phyloP scores from a whole-genome alignment of 2,329 filamentous ascomycete genomes.

The Chrysoporthe puriensis region DNA sequence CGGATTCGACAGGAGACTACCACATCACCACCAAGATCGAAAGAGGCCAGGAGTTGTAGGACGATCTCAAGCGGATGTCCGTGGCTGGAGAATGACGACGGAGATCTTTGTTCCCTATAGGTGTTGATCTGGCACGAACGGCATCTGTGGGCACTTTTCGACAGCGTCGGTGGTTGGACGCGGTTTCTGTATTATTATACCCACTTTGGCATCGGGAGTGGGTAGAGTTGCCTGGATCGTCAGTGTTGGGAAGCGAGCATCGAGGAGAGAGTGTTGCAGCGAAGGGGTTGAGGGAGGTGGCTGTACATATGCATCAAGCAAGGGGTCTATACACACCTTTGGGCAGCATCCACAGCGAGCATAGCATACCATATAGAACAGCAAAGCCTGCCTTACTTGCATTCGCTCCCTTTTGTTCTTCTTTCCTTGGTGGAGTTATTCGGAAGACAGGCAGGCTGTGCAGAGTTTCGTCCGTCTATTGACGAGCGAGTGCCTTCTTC shows the following conservation, averaged over 20 bases:
- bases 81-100: background rate
- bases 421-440: too few species aligned
- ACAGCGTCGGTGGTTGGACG: background rate
- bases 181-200: slow-evolving; percentile 26
- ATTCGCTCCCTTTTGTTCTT: background rate
- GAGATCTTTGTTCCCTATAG: background rate
- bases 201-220: slow-evolving; percentile 9
- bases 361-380: slow-evolving; percentile 34
- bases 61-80: background rate
- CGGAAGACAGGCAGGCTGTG: too few species aligned
- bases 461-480: too few species aligned
- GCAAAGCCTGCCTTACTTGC: slow-evolving; percentile 15
- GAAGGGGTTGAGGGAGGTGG: background rate
- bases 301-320: slow-evolving; percentile 2
- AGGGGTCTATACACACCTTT: slow-evolving; percentile 21
- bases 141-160: background rate
- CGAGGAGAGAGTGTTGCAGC: slow-evolving; percentile 16
- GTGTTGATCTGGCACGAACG: background rate
- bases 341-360: slow-evolving; percentile 30
- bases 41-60: slow-evolving; percentile 9
- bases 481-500: too few species aligned
- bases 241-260: background rate
- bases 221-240: background rate
- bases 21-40: slow-evolving; percentile 83
- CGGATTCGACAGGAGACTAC: slow-evolving; percentile 79